A percentile compares a stretch with the other conserved stretches of the same genome.
phyloP scores from a whole-genome alignment of 805 yeast species.

The Starmerella stigmatis region DNA sequence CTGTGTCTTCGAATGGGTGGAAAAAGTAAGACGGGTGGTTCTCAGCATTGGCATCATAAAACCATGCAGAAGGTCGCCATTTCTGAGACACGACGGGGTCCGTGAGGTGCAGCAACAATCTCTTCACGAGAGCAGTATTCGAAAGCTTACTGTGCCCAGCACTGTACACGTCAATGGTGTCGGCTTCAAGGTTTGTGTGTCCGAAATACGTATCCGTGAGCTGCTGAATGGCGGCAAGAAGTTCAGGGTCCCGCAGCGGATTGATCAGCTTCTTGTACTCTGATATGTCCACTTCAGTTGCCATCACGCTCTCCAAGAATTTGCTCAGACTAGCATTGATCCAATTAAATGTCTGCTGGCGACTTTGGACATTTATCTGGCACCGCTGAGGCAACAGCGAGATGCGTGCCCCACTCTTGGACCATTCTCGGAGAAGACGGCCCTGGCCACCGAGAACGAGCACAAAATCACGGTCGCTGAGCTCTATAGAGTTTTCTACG shows the following conservation, averaged over 20 bases:
- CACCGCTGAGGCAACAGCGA: constrained; percentile 30
- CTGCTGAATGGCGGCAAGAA: constrained; percentile 25
- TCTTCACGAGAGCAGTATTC: constrained; percentile 20
- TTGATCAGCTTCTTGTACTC: constrained; percentile 13
- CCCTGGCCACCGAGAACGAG: constrained; percentile 36
- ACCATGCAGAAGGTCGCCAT: constrained; percentile 15
- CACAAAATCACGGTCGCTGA: constrained; percentile 35
- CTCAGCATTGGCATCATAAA: constrained; percentile 16
- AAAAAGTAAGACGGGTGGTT: constrained; percentile 11
- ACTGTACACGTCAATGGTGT: constrained; percentile 16
- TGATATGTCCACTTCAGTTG: constrained; percentile 31
- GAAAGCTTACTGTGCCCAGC: constrained; percentile 12
- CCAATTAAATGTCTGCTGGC: constrained; percentile 36
- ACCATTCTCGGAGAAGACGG: constrained; percentile 33
- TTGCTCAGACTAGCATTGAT: constrained; percentile 31
- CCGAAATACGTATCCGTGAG: constrained; percentile 27
- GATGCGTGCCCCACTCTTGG: constrained; percentile 36
- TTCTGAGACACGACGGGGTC: constrained; percentile 5
- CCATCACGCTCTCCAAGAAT: constrained; percentile 27
- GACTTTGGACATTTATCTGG: constrained; percentile 35
- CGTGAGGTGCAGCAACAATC: constrained; percentile 19
- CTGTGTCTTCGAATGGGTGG: constrained; percentile 22
- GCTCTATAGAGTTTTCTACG: constrained; percentile 29
- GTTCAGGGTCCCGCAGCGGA: constrained; percentile 10
- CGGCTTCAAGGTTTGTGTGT: constrained; percentile 7